These are phyloP conservation scores for Melaleuca alternifolia DNA, from an alignment of 345 rosid species.

Conservation along the genomic window DNA sequence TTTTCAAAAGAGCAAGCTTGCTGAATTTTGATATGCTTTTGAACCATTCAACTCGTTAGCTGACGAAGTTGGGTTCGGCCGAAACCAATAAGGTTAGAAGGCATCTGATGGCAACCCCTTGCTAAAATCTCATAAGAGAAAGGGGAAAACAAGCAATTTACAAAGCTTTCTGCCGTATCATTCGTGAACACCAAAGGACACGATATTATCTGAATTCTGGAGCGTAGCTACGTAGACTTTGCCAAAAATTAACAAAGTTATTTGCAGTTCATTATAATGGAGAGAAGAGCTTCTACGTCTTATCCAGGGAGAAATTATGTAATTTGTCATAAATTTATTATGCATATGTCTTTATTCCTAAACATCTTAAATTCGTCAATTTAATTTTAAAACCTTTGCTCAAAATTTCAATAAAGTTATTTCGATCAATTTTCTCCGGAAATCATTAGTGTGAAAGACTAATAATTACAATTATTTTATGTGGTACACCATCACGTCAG, in stretches of 20 bases:
- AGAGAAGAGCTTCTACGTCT: background rate
- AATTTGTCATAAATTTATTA: background rate
- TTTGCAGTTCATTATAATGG: background rate
- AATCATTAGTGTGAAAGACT: background rate
- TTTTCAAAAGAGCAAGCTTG: background rate
- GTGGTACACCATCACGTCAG: background rate
- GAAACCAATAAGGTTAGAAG: background rate
- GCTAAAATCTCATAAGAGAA: background rate
- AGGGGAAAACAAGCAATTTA: background rate
- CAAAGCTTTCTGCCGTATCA: background rate
- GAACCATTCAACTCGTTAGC: background rate
- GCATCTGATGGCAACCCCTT: background rate
- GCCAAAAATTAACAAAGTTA: background rate
- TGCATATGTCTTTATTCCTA: fast-evolving
- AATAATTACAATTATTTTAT: fast-evolving
- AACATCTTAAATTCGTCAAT: background rate
- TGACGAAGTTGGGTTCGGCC: background rate
- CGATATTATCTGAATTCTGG: background rate
- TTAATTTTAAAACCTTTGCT: background rate
- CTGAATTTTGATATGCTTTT: background rate
- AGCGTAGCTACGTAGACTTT: background rate
- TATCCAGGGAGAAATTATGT: background rate
- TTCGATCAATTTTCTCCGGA: fast-evolving
- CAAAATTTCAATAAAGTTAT: background rate
- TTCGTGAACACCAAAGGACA: background rate